Conservation (phyloP, 2,329 filamentous ascomycete genomes). For the Epichloe sibirici region DNA sequence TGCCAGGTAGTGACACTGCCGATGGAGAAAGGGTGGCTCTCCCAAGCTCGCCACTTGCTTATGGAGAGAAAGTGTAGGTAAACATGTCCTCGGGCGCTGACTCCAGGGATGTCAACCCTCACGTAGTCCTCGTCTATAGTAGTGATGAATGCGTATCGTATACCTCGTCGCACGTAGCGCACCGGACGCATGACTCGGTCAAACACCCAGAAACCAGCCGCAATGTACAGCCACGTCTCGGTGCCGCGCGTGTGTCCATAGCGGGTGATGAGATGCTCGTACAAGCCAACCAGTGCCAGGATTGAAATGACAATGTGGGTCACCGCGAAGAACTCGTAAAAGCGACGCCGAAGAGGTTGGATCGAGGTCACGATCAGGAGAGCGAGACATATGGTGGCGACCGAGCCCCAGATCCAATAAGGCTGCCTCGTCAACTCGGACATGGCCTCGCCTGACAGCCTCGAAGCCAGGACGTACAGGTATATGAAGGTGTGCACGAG, state of each 20-base stretch:
- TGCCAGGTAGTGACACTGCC: not conserved
- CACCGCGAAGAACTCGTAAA: constrained; percentile 23
- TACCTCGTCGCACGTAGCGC: constrained; percentile 14
- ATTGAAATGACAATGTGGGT: constrained; percentile 20
- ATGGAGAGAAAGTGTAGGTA: constrained; percentile 21
- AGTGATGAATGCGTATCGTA: constrained; percentile 13
- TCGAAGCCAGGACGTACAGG: constrained; percentile 14
- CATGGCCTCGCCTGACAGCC: not conserved
- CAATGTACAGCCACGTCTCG: constrained; percentile 24
- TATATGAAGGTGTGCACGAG: constrained; percentile 33
- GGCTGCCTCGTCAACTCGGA: constrained; percentile 9
- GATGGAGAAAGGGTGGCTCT: constrained; percentile 21
- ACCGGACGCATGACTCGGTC: constrained; percentile 17
- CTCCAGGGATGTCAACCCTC: constrained; percentile 17
- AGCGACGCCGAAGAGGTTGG: constrained; percentile 15
- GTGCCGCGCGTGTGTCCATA: constrained; percentile 24
- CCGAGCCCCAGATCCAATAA: constrained; percentile 24
- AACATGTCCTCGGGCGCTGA: constrained; percentile 15
- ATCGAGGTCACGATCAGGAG: constrained; percentile 17
- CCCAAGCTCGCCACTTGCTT: constrained; percentile 22
- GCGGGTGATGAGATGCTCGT: constrained; percentile 24
- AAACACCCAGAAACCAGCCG: constrained; percentile 18
- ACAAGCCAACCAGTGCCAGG: constrained; percentile 22
- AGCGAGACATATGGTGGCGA: constrained; percentile 16
- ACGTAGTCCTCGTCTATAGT: constrained; percentile 16